Conservation (phyloP, 768 basidiomycete species). For the Amanita inopinata region DNA sequence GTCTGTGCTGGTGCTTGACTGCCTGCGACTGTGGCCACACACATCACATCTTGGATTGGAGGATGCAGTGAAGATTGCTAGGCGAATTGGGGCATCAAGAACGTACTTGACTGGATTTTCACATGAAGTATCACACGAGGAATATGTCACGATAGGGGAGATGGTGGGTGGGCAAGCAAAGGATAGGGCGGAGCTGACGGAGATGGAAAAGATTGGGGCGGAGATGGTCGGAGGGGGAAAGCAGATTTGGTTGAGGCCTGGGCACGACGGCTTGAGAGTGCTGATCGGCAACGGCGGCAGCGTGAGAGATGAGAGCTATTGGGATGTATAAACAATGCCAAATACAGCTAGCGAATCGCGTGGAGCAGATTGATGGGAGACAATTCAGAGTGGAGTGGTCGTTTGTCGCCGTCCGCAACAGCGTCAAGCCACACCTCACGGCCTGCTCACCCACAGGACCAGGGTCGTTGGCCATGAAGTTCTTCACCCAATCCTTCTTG, state of each 20-base stretch:
- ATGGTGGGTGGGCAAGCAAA: constrained; percentile 28
- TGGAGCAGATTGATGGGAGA: too few species aligned
- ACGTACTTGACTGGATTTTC: constrained; percentile 72
- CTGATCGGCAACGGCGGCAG: constrained; percentile 29
- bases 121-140: constrained; percentile 72
- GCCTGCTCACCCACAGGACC: constrained; percentile 8
- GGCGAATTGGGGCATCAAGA: constrained; percentile 45
- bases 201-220: constrained; percentile 32
- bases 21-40: constrained; percentile 54
- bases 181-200: constrained; percentile 20
- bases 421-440: too few species aligned
- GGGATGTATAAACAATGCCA: constrained; percentile 10
- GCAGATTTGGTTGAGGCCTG: constrained; percentile 55
- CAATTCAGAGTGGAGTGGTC: too few species aligned
- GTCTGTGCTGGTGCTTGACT: constrained; percentile 67
- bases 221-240: constrained; percentile 37
- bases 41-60: constrained; percentile 76
- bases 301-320: constrained; percentile 47
- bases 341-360: background rate
- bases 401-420: too few species aligned
- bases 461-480: constrained; percentile 39
- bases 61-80: constrained; percentile 46
- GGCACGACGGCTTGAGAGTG: constrained; percentile 65
- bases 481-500: constrained; percentile 44
- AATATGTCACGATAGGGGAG: constrained; percentile 59